These are phyloP conservation scores for Sanguinoderma infundibulare DNA, from an alignment of 1,284 basidiomycete genomes.

Conservation along the genomic window DNA sequence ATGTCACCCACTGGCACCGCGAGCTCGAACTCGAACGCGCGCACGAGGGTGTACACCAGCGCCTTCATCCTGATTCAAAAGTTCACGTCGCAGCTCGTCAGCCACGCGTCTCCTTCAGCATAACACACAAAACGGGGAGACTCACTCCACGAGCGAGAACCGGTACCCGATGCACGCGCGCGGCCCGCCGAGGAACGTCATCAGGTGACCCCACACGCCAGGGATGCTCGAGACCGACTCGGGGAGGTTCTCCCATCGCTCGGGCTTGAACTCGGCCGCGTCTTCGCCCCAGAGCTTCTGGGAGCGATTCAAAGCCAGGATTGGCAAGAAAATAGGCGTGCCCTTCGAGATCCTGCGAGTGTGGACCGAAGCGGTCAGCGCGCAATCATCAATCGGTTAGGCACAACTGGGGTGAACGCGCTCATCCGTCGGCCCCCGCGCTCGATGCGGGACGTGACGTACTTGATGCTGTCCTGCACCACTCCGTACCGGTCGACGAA, in stretches of 20 bases:
- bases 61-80: conserved; percentile 52
- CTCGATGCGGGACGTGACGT: conserved; percentile 6
- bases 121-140: neutral
- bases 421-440: neutral
- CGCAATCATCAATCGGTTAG: neutral
- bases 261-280: conserved; percentile 59
- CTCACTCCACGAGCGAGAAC: conserved; percentile 70
- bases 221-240: conserved; percentile 52
- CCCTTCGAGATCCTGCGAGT: conserved; percentile 42
- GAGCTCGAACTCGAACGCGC: conserved; percentile 60
- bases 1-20: conserved; percentile 43
- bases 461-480: conserved; percentile 32
- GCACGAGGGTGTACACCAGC: conserved; percentile 59
- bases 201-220: conserved; percentile 59
- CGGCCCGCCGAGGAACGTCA: conserved; percentile 66
- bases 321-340: conserved; percentile 51
- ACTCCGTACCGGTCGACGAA: conserved; percentile 37
- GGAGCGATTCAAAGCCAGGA: conserved; percentile 49
- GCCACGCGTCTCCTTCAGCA: neutral
- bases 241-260: conserved; percentile 59
- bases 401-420: neutral
- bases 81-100: neutral
- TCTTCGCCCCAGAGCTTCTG: conserved; percentile 62
- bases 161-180: conserved; percentile 71
- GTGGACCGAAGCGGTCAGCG: no score